These are phyloP conservation scores for Ascochyta fabae DNA, from an alignment of 2,329 filamentous ascomycete genomes.

Conservation along the genomic window DNA sequence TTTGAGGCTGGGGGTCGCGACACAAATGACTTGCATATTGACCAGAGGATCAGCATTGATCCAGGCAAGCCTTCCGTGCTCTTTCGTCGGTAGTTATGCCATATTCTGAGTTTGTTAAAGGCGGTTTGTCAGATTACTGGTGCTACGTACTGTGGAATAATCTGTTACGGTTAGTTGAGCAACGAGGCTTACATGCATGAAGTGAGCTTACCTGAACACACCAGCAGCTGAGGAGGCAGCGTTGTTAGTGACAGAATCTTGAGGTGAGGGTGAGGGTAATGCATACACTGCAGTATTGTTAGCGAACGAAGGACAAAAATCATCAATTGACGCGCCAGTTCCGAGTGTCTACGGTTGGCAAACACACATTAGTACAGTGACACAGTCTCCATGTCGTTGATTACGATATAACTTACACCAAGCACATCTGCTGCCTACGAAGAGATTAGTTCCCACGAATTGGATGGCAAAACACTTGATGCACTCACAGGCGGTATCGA, in stretches of 20 bases:
- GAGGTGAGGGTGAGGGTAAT: not conserved
- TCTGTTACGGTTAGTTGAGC: constrained; percentile 28
- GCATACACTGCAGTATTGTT: constrained; percentile 34
- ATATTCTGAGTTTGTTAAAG: constrained; percentile 53
- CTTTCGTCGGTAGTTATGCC: constrained; percentile 67
- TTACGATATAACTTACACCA: constrained; percentile 38
- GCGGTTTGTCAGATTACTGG: no score
- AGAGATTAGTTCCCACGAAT: constrained; percentile 26
- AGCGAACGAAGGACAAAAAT: constrained; percentile 7
- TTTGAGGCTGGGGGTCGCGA: not conserved
- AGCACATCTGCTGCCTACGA: constrained; percentile 49
- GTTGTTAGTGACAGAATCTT: constrained; percentile 23
- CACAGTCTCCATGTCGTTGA: not conserved
- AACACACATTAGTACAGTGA: constrained; percentile 21
- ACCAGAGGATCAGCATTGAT: constrained; percentile 69
- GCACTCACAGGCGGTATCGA: constrained; percentile 43
- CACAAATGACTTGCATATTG: constrained; percentile 52
- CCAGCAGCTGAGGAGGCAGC: constrained; percentile 44
- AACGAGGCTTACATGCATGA: not conserved
- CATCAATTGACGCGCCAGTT: constrained; percentile 37
- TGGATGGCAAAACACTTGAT: not conserved
- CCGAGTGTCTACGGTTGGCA: constrained; percentile 43
- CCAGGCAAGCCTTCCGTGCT: constrained; percentile 67
- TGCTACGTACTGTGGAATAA: constrained; percentile 43
- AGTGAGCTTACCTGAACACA: constrained; percentile 47